Percentiles rank a stretch among this genome's conserved stretches.
These are phyloP conservation scores for Prototheca wickerhamii DNA, from an alignment of 163 green algal genomes.

Conservation along the genomic window DNA sequence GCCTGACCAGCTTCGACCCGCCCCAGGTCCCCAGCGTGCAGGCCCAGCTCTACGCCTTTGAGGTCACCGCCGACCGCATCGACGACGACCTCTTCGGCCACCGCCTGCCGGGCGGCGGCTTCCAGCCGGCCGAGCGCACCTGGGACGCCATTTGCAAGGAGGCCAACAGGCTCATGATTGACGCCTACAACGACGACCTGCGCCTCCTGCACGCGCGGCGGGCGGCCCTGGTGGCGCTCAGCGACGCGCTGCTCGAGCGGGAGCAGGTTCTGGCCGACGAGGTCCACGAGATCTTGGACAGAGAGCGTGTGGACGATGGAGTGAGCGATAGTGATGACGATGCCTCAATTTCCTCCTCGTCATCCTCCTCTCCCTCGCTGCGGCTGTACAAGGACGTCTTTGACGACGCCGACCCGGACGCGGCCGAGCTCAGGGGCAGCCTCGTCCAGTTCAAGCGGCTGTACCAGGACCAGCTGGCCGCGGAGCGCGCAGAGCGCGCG, in stretches of 20 bases:
- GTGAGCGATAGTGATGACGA: too few species aligned
- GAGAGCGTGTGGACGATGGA: too few species aligned
- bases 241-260: conserved; percentile 21
- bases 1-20: conserved; percentile 58
- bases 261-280: conserved; percentile 30
- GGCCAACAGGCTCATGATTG: conserved; percentile 16
- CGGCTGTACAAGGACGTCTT: too few species aligned
- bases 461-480: too few species aligned
- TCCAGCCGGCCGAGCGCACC: conserved; percentile 50
- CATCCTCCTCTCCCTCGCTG: too few species aligned
- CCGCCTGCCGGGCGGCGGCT: conserved; percentile 40
- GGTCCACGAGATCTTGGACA: conserved; percentile 24
- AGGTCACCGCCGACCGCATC: conserved; percentile 63
- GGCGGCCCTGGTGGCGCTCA: conserved; percentile 18
- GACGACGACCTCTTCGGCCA: conserved; percentile 56
- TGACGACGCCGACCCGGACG: too few species aligned
- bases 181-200: conserved; percentile 30
- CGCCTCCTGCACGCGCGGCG: conserved; percentile 17
- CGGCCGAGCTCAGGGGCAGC: too few species aligned
- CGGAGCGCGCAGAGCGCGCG: too few species aligned
- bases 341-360: too few species aligned
- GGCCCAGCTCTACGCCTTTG: neutral
- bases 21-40: conserved; percentile 24
- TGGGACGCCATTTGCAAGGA: conserved; percentile 37
- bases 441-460: too few species aligned